Conservation (phyloP, 371 early-diverging fungal genomes). For the Homolaphlyctis polyrhiza region DNA sequence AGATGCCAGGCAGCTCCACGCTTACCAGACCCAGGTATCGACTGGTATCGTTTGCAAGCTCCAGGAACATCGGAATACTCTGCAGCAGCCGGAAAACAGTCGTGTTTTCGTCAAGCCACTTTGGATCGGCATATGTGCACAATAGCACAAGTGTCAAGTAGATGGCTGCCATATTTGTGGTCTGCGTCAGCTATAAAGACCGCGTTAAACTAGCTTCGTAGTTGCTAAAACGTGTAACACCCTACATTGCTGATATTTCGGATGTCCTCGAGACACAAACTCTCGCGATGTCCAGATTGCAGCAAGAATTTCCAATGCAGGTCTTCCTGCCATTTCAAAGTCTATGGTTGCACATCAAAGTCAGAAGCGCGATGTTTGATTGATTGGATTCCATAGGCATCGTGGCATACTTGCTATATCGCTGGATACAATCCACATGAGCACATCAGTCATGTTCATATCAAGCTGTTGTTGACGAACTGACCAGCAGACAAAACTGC, state of each 20-base stretch:
- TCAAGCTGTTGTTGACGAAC: background rate
- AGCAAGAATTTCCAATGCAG: background rate
- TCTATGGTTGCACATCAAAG: too few relatives aligned
- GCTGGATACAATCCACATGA: background rate
- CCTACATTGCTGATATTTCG: background rate
- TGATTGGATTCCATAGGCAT: too few relatives aligned
- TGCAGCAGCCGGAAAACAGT: background rate
- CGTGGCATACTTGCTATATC: too few relatives aligned
- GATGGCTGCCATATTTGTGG: background rate
- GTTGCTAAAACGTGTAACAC: background rate
- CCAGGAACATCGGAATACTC: background rate
- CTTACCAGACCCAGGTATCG: background rate
- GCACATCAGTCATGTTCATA: background rate
- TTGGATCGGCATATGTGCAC: background rate
- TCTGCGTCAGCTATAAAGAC: background rate
- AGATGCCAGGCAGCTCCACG: too few relatives aligned
- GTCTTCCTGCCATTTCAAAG: background rate
- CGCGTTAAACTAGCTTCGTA: background rate
- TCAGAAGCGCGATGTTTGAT: too few relatives aligned
- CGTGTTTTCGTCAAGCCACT: background rate
- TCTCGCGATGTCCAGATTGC: conserved; percentile 1
- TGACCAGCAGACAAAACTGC: background rate
- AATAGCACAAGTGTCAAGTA: background rate
- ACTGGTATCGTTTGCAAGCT: background rate
- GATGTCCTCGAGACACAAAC: background rate